Base-by-base conservation (phyloP, 768 basidiomycete species). In the Amanita rimosa region DNA sequence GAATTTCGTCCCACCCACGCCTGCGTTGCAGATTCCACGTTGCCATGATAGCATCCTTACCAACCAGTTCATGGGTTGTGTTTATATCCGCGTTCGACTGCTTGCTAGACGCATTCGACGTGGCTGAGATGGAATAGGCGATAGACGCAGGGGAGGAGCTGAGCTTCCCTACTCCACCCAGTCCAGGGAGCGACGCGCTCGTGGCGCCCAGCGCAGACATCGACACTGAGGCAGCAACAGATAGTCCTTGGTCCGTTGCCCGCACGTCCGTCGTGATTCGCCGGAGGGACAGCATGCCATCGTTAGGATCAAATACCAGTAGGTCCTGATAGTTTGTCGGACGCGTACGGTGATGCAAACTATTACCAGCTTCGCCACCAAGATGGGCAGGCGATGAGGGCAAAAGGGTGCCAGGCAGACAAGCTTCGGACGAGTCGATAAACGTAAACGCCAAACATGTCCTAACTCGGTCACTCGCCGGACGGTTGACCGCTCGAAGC, bases 21-120 rank as follows among this genome's bases (percentile, higher is more conserved):
- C 68, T 67, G 34, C 80, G 63, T 52, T 68, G 65, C 52, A 90
- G 57, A 55, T 72, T 69, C 85, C 87, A 89, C 1, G 77, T 81
- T 35, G 83, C 83, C 16, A 86, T 69, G 3, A 64, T 58, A 46
- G 52, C 58, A 46, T 67, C 70, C 55, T 58, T 63, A 31, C 60
- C 71, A 19, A 52, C 57, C 9, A 77, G 52, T 54, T 74, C 71
- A 60, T 56, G 57, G 26, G 42, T 49, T 33, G 29, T 53, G 45
- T 62, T 49, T 35, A 34, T 52, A 45, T 62, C 67, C 47, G 47
- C 11, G 41, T 43, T 54, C 45, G 41, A 34, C 33, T 37, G 37
- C 11, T 26, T 35, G 10, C 39, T 38, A 29, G 47, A 49, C 26
- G 54, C 35, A 22, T 31, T 43, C 2, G 48, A 49, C 13, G 48